A percentile compares a stretch with the other conserved stretches of the same genome.
Conservation (phyloP, 352 stramenopile species). For the Pythium sp. region DNA sequence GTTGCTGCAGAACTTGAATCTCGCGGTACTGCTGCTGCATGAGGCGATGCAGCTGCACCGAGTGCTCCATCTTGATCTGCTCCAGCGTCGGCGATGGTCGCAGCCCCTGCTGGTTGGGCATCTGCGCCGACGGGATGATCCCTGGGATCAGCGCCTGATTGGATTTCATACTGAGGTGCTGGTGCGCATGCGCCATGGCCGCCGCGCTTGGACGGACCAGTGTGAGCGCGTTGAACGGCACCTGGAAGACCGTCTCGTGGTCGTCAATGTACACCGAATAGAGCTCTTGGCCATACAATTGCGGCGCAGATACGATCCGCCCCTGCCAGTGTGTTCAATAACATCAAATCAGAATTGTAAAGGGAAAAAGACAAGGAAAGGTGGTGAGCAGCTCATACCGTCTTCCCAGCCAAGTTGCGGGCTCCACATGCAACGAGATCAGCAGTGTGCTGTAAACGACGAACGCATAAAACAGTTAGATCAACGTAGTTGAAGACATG, state of each 20-base stretch:
- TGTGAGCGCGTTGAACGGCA: constrained; percentile 74
- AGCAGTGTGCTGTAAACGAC: constrained; percentile 45
- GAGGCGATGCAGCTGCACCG: constrained; percentile 80
- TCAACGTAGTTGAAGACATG: not conserved
- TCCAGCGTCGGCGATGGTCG: constrained; percentile 38
- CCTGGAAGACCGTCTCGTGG: constrained; percentile 77
- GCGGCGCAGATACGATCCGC: constrained; percentile 66
- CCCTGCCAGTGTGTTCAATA: constrained; percentile 21
- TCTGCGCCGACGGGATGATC: constrained; percentile 18
- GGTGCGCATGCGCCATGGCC: constrained; percentile 37
- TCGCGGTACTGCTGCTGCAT: constrained; percentile 88
- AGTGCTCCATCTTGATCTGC: constrained; percentile 85
- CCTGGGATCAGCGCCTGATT: constrained; percentile 30
- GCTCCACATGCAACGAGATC: constrained; percentile 73
- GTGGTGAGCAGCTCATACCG: constrained; percentile 18
- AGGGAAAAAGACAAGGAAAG: not conserved
- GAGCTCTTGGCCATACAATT: constrained; percentile 77
- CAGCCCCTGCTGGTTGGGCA: constrained; percentile 21
- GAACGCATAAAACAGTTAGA: not conserved
- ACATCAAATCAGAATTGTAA: not conserved
- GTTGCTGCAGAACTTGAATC: constrained; percentile 83
- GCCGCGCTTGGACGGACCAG: constrained; percentile 39
- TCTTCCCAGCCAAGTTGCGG: constrained; percentile 72
- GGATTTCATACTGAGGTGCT: constrained; percentile 35
- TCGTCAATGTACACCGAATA: constrained; percentile 85